phyloP scores from a whole-genome alignment of 768 basidiomycete genomes.

The Boletus bicolor region DNA sequence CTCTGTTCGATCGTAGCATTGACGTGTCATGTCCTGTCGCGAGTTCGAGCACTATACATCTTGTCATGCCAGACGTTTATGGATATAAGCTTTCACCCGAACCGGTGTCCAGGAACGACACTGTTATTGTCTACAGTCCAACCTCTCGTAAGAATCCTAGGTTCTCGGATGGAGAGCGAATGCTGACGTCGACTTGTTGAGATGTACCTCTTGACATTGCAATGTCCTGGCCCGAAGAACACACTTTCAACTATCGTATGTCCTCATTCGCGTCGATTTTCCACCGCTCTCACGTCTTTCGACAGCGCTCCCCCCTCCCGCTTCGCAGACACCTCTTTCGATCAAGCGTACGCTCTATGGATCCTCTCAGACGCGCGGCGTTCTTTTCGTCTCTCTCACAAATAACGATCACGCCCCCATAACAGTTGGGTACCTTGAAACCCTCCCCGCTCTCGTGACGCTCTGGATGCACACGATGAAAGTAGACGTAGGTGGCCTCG shows the following conservation, averaged over 20 bases:
- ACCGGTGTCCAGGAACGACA: slow-evolving; percentile 36
- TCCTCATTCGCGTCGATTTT: not conserved
- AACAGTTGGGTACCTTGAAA: slow-evolving; percentile 68
- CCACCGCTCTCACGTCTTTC: not conserved
- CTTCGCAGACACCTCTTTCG: slow-evolving; percentile 48
- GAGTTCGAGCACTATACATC: slow-evolving; percentile 49
- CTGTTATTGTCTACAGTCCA: slow-evolving; percentile 48
- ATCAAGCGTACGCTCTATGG: slow-evolving; percentile 72
- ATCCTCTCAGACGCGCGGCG: slow-evolving; percentile 71
- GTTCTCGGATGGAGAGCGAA: not conserved
- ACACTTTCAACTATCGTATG: slow-evolving; percentile 59
- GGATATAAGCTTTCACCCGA: slow-evolving; percentile 52
- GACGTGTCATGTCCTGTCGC: slow-evolving; percentile 71
- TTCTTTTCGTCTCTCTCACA: slow-evolving; percentile 60
- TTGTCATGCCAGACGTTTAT: slow-evolving; percentile 43
- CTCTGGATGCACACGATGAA: slow-evolving; percentile 81
- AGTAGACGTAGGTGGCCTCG: slow-evolving; percentile 44
- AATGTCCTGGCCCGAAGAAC: slow-evolving; percentile 52
- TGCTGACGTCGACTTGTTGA: slow-evolving; percentile 1
- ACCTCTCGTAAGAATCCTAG: slow-evolving; percentile 36
- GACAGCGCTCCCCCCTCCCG: slow-evolving; percentile 37
- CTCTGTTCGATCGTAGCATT: slow-evolving; percentile 65
- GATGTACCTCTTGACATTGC: slow-evolving; percentile 49
- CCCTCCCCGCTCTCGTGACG: slow-evolving; percentile 90
- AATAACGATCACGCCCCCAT: slow-evolving; percentile 55